Conservation (phyloP, 345 rosid genomes). For the Brassica cretica region DNA sequence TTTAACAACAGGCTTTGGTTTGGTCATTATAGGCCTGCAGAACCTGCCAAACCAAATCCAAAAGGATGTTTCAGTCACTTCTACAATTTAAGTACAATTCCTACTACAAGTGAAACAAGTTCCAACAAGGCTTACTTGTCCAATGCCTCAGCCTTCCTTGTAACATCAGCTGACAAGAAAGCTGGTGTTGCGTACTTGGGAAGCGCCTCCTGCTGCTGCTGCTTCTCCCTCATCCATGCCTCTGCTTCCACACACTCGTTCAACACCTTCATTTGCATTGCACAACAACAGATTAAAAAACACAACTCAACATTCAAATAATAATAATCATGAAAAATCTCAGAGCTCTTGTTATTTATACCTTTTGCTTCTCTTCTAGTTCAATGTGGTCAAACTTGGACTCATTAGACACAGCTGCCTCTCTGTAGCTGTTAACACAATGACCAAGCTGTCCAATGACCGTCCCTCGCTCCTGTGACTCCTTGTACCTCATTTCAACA, state of each 20-base stretch:
- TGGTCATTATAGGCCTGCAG: constrained; percentile 92
- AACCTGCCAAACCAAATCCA: constrained; percentile 47
- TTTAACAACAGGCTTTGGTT: constrained; percentile 79
- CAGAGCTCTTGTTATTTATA: constrained; percentile 13
- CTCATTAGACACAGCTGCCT: constrained; percentile 76
- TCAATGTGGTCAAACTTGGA: constrained; percentile 96
- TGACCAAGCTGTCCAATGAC: constrained; percentile 70
- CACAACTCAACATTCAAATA: background rate
- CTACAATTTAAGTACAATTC: background rate
- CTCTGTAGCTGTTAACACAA: constrained; percentile 84
- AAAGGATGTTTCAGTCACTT: background rate
- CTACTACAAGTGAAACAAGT: too few species aligned
- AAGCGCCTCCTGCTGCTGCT: constrained; percentile 81
- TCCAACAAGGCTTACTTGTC: constrained; percentile 57
- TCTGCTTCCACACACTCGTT: constrained; percentile 91
- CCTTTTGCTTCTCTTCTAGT: constrained; percentile 88
- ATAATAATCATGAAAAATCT: background rate
- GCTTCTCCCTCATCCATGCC: constrained; percentile 85
- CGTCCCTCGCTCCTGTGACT: constrained; percentile 63
- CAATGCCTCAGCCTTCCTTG: constrained; percentile 77
- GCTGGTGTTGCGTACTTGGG: constrained; percentile 78
- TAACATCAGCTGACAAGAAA: constrained; percentile 77
- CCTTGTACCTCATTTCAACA: constrained; percentile 79
- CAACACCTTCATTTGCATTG: constrained; percentile 50
- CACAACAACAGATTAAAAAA: background rate